These are phyloP conservation scores for Phaeoacremonium minimum DNA, from an alignment of 2,329 filamentous ascomycete species.

Conservation along the genomic window DNA sequence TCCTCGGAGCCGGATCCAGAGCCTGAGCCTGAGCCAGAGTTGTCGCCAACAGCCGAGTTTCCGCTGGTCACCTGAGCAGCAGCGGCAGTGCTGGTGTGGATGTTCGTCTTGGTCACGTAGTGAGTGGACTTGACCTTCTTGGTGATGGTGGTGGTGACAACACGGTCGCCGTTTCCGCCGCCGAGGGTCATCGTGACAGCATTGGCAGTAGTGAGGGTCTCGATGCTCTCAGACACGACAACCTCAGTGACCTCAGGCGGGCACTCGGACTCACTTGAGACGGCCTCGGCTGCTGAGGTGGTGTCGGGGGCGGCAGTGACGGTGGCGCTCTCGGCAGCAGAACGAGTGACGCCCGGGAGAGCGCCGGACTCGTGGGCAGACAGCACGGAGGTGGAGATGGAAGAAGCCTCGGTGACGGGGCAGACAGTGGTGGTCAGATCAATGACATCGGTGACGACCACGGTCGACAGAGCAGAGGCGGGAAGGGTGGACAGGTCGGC, in stretches of 20 bases:
- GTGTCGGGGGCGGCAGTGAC: constrained; percentile 15
- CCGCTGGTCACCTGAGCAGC: constrained; percentile 2
- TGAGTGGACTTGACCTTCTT: constrained; percentile 1
- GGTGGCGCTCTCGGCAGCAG: constrained; percentile 29
- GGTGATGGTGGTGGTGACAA: constrained; percentile 8
- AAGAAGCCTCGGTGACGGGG: constrained; percentile 32
- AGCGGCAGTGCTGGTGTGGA: constrained; percentile 1
- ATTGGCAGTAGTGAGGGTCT: constrained; percentile 3
- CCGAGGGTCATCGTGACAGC: constrained; percentile 6
- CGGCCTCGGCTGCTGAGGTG: constrained; percentile 2
- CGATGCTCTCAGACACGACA: constrained; percentile 4
- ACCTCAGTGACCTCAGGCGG: constrained; percentile 14
- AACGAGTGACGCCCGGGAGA: constrained; percentile 31
- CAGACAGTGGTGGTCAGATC: constrained; percentile 33
- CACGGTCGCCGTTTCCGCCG: constrained; percentile 7
- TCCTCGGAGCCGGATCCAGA: constrained; percentile 3
- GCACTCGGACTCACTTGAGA: constrained; percentile 12
- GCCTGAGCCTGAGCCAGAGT: constrained; percentile 3
- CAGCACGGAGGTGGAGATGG: constrained; percentile 30
- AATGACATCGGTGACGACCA: constrained; percentile 32
- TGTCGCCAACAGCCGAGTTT: constrained; percentile 3
- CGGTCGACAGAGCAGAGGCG: constrained; percentile 19
- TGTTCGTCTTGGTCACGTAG: background rate
- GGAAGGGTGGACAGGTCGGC: constrained; percentile 21
- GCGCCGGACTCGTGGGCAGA: constrained; percentile 22